phyloP scores from a whole-genome alignment of 2,329 filamentous ascomycete species.

The Neonectria faginata region DNA sequence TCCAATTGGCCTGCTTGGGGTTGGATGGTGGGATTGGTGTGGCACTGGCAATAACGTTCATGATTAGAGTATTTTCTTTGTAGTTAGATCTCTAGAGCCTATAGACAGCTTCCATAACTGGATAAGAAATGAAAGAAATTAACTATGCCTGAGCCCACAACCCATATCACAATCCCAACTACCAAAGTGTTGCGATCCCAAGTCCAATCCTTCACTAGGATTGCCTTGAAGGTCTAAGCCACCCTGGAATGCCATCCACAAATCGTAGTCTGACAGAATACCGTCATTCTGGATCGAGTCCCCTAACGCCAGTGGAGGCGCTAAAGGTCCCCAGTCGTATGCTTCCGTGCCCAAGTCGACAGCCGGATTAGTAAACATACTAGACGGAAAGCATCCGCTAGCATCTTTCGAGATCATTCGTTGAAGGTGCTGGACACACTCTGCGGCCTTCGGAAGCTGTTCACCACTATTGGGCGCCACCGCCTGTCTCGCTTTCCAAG shows the following conservation, averaged over 20 bases:
- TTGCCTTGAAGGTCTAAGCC: background rate
- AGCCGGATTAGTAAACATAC: background rate
- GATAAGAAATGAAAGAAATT: too few species aligned
- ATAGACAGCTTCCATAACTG: too few species aligned
- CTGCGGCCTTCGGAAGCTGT: background rate
- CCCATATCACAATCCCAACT: background rate
- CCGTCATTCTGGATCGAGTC: background rate
- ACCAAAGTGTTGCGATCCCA: background rate
- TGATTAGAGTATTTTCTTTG: too few species aligned
- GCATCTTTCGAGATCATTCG: background rate
- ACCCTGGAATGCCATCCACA: background rate
- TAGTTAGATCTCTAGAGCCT: too few species aligned
- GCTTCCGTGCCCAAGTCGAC: background rate
- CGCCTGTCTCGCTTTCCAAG: background rate
- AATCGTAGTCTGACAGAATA: background rate
- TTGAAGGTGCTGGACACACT: background rate
- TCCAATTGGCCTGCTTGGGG: too few species aligned
- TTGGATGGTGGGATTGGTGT: too few species aligned
- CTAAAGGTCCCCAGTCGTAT: background rate
- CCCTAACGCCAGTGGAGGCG: background rate
- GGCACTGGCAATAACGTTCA: too few species aligned
- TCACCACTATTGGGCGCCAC: background rate
- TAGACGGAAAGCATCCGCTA: background rate
- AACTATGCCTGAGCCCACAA: background rate
- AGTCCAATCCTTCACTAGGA: background rate